Percentiles rank a stretch among this genome's conserved stretches.
Evolutionary conservation across 352 stramenopile species (phyloP).

Genomic region (Phytophthora quininea): DNA sequence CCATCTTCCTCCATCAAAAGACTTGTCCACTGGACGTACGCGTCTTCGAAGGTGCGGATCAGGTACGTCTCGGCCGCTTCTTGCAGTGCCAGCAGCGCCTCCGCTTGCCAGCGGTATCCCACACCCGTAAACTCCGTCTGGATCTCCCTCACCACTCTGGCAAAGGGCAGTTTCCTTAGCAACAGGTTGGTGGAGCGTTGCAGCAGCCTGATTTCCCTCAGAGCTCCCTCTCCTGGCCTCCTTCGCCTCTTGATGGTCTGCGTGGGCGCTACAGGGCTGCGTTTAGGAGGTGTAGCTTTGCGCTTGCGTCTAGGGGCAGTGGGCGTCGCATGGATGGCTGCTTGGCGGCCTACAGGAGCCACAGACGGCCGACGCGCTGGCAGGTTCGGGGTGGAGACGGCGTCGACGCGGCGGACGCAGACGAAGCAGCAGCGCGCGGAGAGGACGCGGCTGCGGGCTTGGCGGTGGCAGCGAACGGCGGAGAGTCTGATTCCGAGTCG

Average conservation of each 20-base stretch:
- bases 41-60: slow-evolving; percentile 95
- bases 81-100: slow-evolving; percentile 92
- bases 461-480: slow-evolving; percentile 12
- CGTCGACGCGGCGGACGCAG: slow-evolving; percentile 17
- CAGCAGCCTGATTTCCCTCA: slow-evolving; percentile 96
- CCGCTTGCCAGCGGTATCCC: slow-evolving; percentile 90
- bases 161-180: slow-evolving; percentile 97
- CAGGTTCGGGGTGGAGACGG: slow-evolving; percentile 36
- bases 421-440: slow-evolving; percentile 9
- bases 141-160: slow-evolving; percentile 94
- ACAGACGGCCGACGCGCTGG: slow-evolving; percentile 33
- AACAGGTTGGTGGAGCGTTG: slow-evolving; percentile 96
- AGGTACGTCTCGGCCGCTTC: slow-evolving; percentile 96
- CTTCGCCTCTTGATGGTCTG: slow-evolving; percentile 53
- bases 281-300: slow-evolving; percentile 32
- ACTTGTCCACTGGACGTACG: slow-evolving; percentile 51
- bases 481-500: slow-evolving; percentile 30
- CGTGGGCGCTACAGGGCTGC: slow-evolving; percentile 19
- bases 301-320: slow-evolving; percentile 41
- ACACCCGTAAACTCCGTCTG: slow-evolving; percentile 85
- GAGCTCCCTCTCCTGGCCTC: slow-evolving; percentile 74
- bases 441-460: slow-evolving; percentile 1
- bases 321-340: slow-evolving; percentile 47
- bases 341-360: slow-evolving; percentile 43
- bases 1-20: no score